Evolutionary conservation across 2,329 filamentous ascomycete genomes (phyloP).

Genomic region (Colletotrichum sp.): DNA sequence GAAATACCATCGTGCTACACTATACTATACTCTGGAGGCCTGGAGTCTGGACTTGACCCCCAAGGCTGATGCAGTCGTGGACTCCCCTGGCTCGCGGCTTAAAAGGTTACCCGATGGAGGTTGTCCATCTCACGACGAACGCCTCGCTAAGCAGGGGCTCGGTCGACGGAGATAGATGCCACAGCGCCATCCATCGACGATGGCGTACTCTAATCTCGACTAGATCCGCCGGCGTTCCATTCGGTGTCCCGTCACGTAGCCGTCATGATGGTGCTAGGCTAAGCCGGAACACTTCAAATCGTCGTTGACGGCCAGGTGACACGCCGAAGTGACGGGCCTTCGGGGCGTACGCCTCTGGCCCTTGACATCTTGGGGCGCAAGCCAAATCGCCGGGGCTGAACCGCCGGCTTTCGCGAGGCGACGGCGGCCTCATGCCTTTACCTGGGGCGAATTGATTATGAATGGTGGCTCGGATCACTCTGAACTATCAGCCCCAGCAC

Average conservation of each 20-base stretch:
- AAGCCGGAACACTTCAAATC: neutral
- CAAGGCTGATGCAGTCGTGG: neutral
- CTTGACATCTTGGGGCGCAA: neutral
- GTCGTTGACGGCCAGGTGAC: neutral
- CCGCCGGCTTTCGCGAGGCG: neutral
- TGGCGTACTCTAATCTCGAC: neutral
- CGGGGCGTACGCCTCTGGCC: neutral
- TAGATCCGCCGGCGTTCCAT: neutral
- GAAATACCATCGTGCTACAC: neutral
- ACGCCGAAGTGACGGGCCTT: neutral
- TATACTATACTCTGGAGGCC: neutral
- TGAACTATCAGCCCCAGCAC: neutral
- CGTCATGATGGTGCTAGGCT: neutral
- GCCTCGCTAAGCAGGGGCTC: neutral
- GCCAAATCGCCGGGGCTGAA: neutral
- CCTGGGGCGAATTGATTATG: neutral
- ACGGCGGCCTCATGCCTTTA: neutral
- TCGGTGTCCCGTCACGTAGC: neutral
- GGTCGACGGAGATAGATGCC: neutral
- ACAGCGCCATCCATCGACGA: neutral
- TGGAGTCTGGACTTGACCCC: neutral
- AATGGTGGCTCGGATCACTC: neutral
- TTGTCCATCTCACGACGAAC: conserved; percentile 12
- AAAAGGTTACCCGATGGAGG: neutral
- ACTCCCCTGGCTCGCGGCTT: neutral